A percentile compares a stretch with the other conserved stretches of the same genome.
Conservation (phyloP, 768 basidiomycete species). For the Gautieria morchelliformis region DNA sequence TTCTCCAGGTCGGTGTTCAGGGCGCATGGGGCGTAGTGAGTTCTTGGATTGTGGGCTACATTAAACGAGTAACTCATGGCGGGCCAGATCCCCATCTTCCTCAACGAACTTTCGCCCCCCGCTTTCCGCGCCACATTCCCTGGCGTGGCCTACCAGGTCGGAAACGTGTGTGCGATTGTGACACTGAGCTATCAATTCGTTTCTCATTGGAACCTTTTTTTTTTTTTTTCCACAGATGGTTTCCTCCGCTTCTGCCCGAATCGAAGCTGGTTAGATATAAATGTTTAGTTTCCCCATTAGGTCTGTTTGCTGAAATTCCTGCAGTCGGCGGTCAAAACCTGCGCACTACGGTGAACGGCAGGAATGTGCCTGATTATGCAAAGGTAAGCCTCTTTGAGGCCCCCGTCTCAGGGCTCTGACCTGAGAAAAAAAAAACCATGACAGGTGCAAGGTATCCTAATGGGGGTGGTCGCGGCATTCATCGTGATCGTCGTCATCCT, state of each 20-base stretch:
- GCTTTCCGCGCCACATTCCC: constrained; percentile 86
- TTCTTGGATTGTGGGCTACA: not conserved
- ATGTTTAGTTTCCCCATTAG: not conserved
- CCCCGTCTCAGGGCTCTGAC: no score
- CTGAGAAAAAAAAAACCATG: not conserved
- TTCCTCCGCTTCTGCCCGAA: constrained; percentile 66
- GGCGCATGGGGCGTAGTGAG: constrained; percentile 84
- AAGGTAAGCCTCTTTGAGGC: no score
- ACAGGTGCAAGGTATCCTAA: constrained; percentile 65
- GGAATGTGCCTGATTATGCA: no score
- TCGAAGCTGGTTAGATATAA: constrained; percentile 53
- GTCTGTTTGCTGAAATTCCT: constrained; percentile 14
- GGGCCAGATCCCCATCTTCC: constrained; percentile 58
- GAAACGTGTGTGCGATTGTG: constrained; percentile 40
- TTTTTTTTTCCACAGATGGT: constrained; percentile 45
- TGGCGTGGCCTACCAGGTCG: constrained; percentile 76
- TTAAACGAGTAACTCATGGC: not conserved
- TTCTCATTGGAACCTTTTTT: not conserved
- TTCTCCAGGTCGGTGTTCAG: constrained; percentile 79
- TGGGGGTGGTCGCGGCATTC: constrained; percentile 73
- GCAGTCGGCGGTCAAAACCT: constrained; percentile 54
- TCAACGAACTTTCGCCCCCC: constrained; percentile 78
- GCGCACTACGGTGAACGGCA: no score
- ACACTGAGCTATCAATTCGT: not conserved
- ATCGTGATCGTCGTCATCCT: constrained; percentile 67